Percentiles rank a stretch among this genome's conserved stretches.
These are phyloP conservation scores for Lolium perenne DNA, from an alignment of 176 grass and related monocot genomes.

Conservation along the genomic window DNA sequence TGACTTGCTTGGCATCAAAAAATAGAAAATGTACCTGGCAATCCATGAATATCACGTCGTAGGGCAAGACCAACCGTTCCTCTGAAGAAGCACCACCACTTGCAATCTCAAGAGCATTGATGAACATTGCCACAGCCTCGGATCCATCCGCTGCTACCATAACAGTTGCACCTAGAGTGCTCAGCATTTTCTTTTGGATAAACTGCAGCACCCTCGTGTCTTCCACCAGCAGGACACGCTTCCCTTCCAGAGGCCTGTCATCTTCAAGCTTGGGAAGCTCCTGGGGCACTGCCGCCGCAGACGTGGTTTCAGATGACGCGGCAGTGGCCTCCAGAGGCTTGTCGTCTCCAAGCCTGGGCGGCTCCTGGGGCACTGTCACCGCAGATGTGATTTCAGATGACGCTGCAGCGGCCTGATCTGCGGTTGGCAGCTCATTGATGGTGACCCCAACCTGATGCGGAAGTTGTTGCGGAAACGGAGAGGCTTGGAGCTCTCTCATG, in stretches of 20 bases:
- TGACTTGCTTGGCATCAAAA: neutral
- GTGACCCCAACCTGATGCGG: neutral
- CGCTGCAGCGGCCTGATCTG: neutral
- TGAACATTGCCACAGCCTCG: conserved; percentile 55
- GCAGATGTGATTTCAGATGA: no score
- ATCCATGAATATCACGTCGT: conserved; percentile 77
- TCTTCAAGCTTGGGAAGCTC: conserved; percentile 12
- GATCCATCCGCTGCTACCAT: conserved; percentile 56
- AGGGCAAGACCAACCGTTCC: conserved; percentile 25
- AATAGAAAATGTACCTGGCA: conserved; percentile 56
- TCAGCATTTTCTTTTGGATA: conserved; percentile 51
- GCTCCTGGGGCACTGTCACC: neutral
- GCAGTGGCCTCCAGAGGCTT: no score
- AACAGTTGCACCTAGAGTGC: conserved; percentile 62
- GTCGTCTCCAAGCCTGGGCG: no score
- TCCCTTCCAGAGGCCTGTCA: conserved; percentile 55
- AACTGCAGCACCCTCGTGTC: conserved; percentile 50
- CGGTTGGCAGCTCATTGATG: neutral
- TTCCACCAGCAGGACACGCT: conserved; percentile 64
- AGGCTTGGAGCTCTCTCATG: conserved; percentile 43
- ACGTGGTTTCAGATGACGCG: neutral
- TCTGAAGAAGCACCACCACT: neutral
- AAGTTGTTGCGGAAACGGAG: neutral
- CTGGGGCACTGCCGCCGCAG: neutral
- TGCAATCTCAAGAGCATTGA: conserved; percentile 49